Conservation (phyloP, 805 yeast genomes). For the Saccharomycopsis amapae region DNA sequence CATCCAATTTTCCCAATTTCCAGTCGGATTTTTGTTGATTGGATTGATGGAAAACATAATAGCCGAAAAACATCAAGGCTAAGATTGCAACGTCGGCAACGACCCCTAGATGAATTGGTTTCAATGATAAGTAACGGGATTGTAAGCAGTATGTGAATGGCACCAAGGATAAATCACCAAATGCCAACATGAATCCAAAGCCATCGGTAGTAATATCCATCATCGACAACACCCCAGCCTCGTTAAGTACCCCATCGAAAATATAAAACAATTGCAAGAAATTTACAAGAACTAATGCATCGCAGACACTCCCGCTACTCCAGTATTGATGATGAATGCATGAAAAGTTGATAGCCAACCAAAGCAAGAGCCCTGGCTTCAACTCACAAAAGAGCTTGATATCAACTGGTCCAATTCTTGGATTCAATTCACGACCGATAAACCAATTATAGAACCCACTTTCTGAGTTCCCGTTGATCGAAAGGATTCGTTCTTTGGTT, state of each 20-base stretch:
- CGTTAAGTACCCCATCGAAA: constrained; percentile 87
- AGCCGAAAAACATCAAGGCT: constrained; percentile 52
- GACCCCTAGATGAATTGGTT: constrained; percentile 46
- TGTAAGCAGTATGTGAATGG: constrained; percentile 90
- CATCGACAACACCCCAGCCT: constrained; percentile 85
- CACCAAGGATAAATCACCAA: constrained; percentile 88
- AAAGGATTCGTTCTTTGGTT: constrained; percentile 63
- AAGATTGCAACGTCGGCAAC: constrained; percentile 35
- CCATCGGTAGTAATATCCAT: constrained; percentile 97
- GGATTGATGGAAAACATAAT: constrained; percentile 73
- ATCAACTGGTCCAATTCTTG: constrained; percentile 79
- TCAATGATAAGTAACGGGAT: constrained; percentile 68
- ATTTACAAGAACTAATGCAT: constrained; percentile 65
- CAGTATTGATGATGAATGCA: constrained; percentile 77
- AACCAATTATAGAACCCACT: constrained; percentile 83
- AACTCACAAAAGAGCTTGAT: constrained; percentile 88
- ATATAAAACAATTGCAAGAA: constrained; percentile 73
- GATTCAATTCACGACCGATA: constrained; percentile 93
- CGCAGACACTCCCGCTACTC: constrained; percentile 40
- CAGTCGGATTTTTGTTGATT: constrained; percentile 82
- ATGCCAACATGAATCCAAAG: constrained; percentile 91
- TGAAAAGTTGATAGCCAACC: constrained; percentile 73
- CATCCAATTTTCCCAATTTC: constrained; percentile 62
- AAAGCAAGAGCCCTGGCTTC: constrained; percentile 87
- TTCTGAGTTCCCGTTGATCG: constrained; percentile 82